Base-by-base conservation (phyloP, 805 yeast species). In the Spathaspora sp. region DNA sequence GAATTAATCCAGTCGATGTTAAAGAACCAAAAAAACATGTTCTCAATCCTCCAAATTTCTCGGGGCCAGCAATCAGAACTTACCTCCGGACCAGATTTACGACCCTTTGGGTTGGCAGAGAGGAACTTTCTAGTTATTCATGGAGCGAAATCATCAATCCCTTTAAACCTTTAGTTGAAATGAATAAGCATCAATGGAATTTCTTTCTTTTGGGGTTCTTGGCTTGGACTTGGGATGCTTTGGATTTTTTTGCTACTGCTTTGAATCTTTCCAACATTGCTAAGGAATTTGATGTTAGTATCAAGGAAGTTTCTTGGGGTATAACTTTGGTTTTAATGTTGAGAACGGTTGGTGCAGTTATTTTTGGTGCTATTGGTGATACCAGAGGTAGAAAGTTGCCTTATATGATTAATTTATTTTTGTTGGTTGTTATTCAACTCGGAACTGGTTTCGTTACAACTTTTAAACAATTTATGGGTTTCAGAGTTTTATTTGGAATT, bases 161-260 rank as follows among this genome's bases (percentile, higher is more conserved):
- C 1, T 59, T 78, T 29, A 72, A 73, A 12, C 73, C 72, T 0
- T 61, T 78, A 23, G 62, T 59, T 12, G 65, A 68, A 47, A 63
- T 78, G 55, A 63, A 66, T 7, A 54, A 62, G 6, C 64, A 61
- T 23, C 73, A 79, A 52, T 85, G 90, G 88, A 73, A 76, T 53
- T 79, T 78, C 53, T 83, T 85, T 60, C 59, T 74, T 20, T 72
- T 83, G 60, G 89, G 87, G 1, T 80, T 82, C 57, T 63, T 69
- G 35, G 87, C 83, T 35, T 86, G 92, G 91, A 75, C 86, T 2
- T 75, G 85, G 77, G 92, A 85, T 59, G 85, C 89, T 2, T 78
- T 86, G 64, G 91, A 86, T 60, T 86, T 83, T 67, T 86, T 86
- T 61, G 69, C 81, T 28, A 85, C 83, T 9, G 77, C 86, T 11